Conservation (phyloP, 345 rosid species). For the Eucalyptus tenuipes region DNA sequence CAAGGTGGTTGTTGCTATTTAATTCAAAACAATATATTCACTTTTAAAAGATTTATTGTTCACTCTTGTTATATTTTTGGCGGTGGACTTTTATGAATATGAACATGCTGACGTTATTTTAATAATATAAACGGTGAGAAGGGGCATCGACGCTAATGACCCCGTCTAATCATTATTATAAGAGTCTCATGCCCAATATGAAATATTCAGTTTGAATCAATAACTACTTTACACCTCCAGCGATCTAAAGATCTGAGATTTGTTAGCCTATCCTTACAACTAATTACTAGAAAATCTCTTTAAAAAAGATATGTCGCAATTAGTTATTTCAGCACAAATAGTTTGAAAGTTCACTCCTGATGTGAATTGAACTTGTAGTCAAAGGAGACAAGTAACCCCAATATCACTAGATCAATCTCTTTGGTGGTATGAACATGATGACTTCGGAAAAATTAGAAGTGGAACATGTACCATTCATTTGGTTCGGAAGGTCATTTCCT, state of each 20-base stretch:
- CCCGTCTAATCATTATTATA: neutral
- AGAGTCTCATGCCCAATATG: accelerated
- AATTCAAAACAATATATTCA: neutral
- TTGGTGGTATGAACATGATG: neutral
- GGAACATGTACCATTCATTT: neutral
- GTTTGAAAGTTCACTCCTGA: accelerated
- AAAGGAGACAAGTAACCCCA: neutral
- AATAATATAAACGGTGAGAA: neutral
- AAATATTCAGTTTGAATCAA: neutral
- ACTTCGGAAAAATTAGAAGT: neutral
- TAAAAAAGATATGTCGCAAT: accelerated
- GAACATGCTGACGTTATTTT: neutral
- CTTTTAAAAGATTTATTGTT: neutral
- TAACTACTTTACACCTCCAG: accelerated
- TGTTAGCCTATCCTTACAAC: neutral
- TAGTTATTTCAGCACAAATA: neutral
- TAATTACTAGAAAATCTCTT: neutral
- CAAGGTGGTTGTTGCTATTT: neutral
- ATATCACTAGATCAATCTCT: neutral
- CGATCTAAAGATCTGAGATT: accelerated
- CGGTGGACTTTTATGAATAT: neutral
- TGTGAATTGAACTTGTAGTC: neutral
- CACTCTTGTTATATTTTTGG: neutral
- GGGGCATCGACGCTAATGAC: accelerated
- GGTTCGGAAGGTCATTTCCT: neutral